These are phyloP conservation scores for Elongisporangium prolatum DNA, from an alignment of 352 stramenopile species.

Conservation along the genomic window DNA sequence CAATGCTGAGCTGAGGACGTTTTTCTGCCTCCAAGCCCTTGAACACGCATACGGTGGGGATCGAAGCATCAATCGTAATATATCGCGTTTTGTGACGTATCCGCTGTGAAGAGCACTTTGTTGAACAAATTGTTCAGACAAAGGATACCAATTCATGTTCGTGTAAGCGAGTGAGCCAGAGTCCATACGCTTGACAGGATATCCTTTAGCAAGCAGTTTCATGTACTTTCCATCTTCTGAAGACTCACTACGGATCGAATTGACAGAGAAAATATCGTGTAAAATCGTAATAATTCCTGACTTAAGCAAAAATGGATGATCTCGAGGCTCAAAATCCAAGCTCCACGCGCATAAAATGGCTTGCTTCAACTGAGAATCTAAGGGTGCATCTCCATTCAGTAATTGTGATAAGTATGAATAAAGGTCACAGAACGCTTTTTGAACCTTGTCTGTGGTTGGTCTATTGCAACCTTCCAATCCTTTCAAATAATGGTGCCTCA, in stretches of 20 bases:
- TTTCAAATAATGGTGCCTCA: constrained; percentile 85
- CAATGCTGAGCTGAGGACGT: constrained; percentile 22
- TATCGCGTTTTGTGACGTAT: constrained; percentile 76
- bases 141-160: constrained; percentile 69
- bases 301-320: constrained; percentile 80
- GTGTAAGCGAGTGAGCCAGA: constrained; percentile 15
- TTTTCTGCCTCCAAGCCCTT: constrained; percentile 55
- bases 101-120: constrained; percentile 60
- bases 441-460: constrained; percentile 47
- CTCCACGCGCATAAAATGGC: constrained; percentile 77
- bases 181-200: constrained; percentile 2
- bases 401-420: constrained; percentile 68
- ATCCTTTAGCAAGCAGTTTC: constrained; percentile 12
- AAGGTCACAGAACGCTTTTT: constrained; percentile 68
- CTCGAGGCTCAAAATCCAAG: constrained; percentile 78
- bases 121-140: constrained; percentile 79
- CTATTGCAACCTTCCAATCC: constrained; percentile 79
- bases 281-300: constrained; percentile 68
- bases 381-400: constrained; percentile 21
- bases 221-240: constrained; percentile 16
- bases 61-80: constrained; percentile 56
- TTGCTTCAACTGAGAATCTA: constrained; percentile 68
- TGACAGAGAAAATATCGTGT: constrained; percentile 73
- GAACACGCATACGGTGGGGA: constrained; percentile 57
- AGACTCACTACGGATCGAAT: constrained; percentile 39